phyloP scores from a whole-genome alignment of 1,284 basidiomycete species.

The Apiotrichum veenhuisii region DNA sequence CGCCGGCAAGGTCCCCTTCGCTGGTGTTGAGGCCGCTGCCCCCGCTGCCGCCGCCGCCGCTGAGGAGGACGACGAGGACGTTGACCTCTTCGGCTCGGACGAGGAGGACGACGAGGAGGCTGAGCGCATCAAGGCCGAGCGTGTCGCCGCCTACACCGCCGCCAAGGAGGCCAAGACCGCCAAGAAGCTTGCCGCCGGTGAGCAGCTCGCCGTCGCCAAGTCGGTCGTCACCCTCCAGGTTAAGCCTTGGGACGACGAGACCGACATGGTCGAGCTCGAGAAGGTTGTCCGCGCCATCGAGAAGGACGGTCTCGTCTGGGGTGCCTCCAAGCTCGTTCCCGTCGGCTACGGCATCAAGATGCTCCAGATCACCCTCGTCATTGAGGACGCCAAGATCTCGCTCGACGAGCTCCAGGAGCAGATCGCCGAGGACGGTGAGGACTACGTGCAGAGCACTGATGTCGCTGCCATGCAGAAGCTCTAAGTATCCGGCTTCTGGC shows the following conservation, averaged over 20 bases:
- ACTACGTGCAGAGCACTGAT: conserved; percentile 89
- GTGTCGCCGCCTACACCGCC: conserved; percentile 87
- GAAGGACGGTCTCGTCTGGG: conserved; percentile 89
- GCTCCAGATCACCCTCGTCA: conserved; percentile 90
- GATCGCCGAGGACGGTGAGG: conserved; percentile 57
- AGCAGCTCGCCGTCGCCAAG: conserved; percentile 73
- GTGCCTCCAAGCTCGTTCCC: conserved; percentile 78
- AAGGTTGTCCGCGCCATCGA: conserved; percentile 77
- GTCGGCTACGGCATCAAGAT: conserved; percentile 81
- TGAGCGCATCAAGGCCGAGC: conserved; percentile 90
- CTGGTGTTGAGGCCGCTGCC: conserved; percentile 58
- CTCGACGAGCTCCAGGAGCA: conserved; percentile 91
- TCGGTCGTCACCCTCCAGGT: conserved; percentile 80
- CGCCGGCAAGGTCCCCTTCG: conserved; percentile 78
- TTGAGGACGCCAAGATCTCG: conserved; percentile 87
- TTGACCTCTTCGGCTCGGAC: conserved; percentile 80
- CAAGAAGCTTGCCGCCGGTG: conserved; percentile 54
- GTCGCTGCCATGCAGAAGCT: conserved; percentile 55
- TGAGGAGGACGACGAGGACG: conserved; percentile 72
- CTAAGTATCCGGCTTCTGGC: conserved; percentile 12
- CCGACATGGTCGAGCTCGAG: conserved; percentile 89
- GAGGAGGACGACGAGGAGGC: conserved; percentile 81
- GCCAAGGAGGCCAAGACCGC: conserved; percentile 87
- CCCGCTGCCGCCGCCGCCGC: conserved; percentile 51
- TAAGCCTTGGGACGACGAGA: conserved; percentile 99